Percentiles rank a stretch among this genome's conserved stretches.
phyloP scores from a whole-genome alignment of 306 rosid genomes.

The Cucurbita moschata region DNA sequence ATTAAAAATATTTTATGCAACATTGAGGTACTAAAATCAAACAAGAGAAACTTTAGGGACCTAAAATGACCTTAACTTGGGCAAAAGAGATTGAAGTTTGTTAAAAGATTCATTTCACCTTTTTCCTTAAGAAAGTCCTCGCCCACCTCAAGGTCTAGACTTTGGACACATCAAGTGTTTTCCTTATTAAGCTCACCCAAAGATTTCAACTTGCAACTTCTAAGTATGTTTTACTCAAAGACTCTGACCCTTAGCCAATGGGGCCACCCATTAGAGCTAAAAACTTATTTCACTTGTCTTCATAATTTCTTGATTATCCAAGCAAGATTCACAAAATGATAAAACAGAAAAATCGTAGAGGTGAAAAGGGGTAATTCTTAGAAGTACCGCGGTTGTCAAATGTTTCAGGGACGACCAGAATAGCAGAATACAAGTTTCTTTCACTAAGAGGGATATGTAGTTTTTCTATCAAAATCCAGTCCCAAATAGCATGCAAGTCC shows the following conservation, averaged over 20 bases:
- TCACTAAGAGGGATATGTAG: conserved; percentile 58
- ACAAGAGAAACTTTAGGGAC: neutral
- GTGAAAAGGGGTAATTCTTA: neutral
- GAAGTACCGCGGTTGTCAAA: conserved; percentile 74
- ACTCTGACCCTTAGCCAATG: neutral
- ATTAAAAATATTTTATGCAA: neutral
- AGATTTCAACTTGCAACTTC: neutral
- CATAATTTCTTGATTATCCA: neutral
- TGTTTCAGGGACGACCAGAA: conserved; percentile 82
- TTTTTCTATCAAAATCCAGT: conserved; percentile 74
- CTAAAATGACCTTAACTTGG: neutral
- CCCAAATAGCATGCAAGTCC: conserved; percentile 79
- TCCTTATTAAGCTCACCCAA: neutral
- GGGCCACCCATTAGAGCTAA: neutral
- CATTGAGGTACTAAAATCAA: neutral
- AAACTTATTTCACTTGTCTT: neutral
- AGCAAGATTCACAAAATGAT: neutral
- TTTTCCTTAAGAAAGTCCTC: neutral
- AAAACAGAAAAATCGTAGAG: neutral
- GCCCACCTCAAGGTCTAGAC: neutral
- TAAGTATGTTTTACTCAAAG: neutral
- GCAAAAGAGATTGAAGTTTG: neutral
- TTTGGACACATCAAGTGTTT: neutral
- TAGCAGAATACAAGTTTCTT: conserved; percentile 70
- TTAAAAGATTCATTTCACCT: neutral